These are phyloP conservation scores for Fusarium protoensiforme DNA, from an alignment of 2,329 filamentous ascomycete genomes.

Conservation along the genomic window DNA sequence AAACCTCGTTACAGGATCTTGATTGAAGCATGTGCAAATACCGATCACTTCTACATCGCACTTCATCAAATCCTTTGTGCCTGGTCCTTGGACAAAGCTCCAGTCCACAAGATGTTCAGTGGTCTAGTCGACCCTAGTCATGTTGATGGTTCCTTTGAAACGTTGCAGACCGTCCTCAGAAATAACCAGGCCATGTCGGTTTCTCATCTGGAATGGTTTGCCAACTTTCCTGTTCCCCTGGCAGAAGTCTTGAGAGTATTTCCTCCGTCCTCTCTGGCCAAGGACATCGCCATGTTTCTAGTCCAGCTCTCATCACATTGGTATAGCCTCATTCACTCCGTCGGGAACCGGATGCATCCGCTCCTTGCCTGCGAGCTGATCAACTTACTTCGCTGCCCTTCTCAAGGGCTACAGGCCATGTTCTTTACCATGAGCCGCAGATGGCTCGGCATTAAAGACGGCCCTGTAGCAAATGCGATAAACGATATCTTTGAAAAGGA, in stretches of 20 bases:
- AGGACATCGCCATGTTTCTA: slow-evolving; percentile 41
- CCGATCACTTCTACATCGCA: slow-evolving; percentile 72
- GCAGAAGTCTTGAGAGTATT: slow-evolving; percentile 18
- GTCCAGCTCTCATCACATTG: slow-evolving; percentile 34
- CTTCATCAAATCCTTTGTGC: slow-evolving; percentile 74
- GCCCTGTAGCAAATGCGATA: slow-evolving; percentile 22
- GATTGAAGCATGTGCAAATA: slow-evolving; percentile 61
- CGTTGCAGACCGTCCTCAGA: slow-evolving; percentile 33
- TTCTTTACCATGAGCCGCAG: slow-evolving; percentile 47
- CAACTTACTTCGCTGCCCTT: slow-evolving; percentile 39
- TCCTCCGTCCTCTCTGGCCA: neutral
- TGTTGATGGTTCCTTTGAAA: slow-evolving; percentile 38
- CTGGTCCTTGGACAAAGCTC: slow-evolving; percentile 56
- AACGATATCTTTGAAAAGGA: slow-evolving; percentile 42
- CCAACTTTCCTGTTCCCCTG: slow-evolving; percentile 39
- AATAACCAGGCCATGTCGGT: slow-evolving; percentile 36
- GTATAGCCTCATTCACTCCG: slow-evolving; percentile 18
- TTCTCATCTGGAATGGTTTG: slow-evolving; percentile 44
- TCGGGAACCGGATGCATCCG: slow-evolving; percentile 40
- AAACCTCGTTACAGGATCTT: slow-evolving; percentile 65
- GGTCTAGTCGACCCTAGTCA: neutral
- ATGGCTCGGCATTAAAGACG: slow-evolving; percentile 38
- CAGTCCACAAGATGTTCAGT: slow-evolving; percentile 46
- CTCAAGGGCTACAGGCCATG: slow-evolving; percentile 36
- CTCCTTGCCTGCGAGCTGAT: slow-evolving; percentile 43